Conservation (phyloP, 495 filamentous ascomycete species). For the Aspergillus conjunctus region DNA sequence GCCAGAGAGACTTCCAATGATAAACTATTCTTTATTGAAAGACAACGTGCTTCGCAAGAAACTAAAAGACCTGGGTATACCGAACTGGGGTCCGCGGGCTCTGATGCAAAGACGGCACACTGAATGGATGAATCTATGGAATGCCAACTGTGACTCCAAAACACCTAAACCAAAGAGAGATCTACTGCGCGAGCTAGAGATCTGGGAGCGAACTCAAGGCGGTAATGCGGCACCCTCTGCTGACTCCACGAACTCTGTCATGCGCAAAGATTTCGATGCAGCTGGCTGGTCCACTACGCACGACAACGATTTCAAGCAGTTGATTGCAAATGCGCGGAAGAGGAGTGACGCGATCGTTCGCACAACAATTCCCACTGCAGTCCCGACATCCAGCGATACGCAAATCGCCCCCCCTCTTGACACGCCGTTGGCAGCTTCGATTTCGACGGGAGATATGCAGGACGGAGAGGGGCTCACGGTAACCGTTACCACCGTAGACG, state of each 20-base stretch:
- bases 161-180: slow-evolving; percentile 68
- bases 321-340: slow-evolving; percentile 71
- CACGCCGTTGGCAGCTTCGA: slow-evolving; percentile 1
- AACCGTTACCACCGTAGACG: slow-evolving; percentile 8
- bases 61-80: slow-evolving; percentile 79
- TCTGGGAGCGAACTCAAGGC: slow-evolving; percentile 80
- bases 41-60: slow-evolving; percentile 77
- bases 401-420: slow-evolving; percentile 10
- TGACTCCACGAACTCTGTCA: slow-evolving; percentile 47
- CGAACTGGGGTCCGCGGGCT: slow-evolving; percentile 62
- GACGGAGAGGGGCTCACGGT: slow-evolving; percentile 7
- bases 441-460: slow-evolving; percentile 6
- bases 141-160: slow-evolving; percentile 89
- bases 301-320: slow-evolving; percentile 67
- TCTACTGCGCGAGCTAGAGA: slow-evolving; percentile 72
- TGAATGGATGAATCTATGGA: slow-evolving; percentile 95
- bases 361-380: slow-evolving; percentile 34
- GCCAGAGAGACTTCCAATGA: slow-evolving; percentile 66
- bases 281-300: slow-evolving; percentile 73
- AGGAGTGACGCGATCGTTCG: slow-evolving; percentile 37
- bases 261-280: slow-evolving; percentile 83
- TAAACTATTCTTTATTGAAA: slow-evolving; percentile 81
- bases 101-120: slow-evolving; percentile 78
- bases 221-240: slow-evolving; percentile 33
- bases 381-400: slow-evolving; percentile 8